These are phyloP conservation scores for Pyrenophora tritici-repentis DNA, from an alignment of 2,329 filamentous ascomycete genomes.

Conservation along the genomic window DNA sequence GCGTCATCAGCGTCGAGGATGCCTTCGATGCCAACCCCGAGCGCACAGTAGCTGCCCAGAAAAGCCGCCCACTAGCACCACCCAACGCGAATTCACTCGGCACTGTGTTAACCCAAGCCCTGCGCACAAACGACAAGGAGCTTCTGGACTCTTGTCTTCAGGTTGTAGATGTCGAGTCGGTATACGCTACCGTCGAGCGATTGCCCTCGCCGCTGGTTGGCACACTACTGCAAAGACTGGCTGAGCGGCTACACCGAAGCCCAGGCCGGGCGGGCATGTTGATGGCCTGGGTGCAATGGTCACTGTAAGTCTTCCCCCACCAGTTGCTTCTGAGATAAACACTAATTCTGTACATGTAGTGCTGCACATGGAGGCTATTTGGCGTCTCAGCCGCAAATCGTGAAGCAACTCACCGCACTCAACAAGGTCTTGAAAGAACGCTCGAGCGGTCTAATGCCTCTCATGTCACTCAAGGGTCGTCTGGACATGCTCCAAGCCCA, in stretches of 20 bases:
- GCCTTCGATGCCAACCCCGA: conserved; percentile 53
- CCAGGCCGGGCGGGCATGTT: conserved; percentile 88
- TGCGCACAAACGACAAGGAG: conserved; percentile 86
- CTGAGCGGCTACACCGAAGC: conserved; percentile 81
- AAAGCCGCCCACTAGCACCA: conserved; percentile 58
- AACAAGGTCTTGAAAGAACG: conserved; percentile 88
- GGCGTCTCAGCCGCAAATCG: conserved; percentile 80
- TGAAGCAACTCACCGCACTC: conserved; percentile 76
- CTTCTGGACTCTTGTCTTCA: conserved; percentile 93
- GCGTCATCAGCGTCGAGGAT: conserved; percentile 73
- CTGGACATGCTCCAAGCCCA: conserved; percentile 93
- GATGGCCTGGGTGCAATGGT: conserved; percentile 96
- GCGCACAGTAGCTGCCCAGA: conserved; percentile 50
- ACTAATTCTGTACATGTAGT: conserved; percentile 3
- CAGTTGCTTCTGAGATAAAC: not conserved
- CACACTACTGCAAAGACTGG: conserved; percentile 78
- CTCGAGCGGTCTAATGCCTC: conserved; percentile 76
- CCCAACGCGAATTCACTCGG: conserved; percentile 81
- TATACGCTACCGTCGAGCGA: conserved; percentile 87
- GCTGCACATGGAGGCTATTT: conserved; percentile 90
- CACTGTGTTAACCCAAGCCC: conserved; percentile 90
- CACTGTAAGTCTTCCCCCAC: conserved; percentile 54
- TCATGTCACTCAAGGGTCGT: conserved; percentile 91
- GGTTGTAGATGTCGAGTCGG: conserved; percentile 73
- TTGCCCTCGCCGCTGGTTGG: conserved; percentile 84